Evolutionary conservation across 768 basidiomycete species (phyloP).

Genomic region (Naganishia vishniacii): DNA sequence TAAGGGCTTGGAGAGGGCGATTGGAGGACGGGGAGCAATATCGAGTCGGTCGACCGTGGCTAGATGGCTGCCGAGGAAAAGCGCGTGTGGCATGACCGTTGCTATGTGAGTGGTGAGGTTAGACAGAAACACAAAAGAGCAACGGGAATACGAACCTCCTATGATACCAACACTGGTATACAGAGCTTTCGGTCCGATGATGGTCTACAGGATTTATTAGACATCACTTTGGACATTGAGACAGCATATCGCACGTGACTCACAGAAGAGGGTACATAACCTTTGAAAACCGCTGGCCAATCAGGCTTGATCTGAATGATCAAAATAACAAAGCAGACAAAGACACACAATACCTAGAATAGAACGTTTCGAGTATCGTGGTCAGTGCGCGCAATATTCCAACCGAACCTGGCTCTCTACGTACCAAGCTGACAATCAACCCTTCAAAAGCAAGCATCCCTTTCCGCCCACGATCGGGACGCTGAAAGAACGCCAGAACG

Average conservation of each 20-base stretch:
- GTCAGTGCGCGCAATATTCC: neutral
- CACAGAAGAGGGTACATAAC: slow-evolving; percentile 67
- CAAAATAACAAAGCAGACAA: slow-evolving; percentile 72
- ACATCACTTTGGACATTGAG: neutral
- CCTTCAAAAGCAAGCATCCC: slow-evolving; percentile 49
- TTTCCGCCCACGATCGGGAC: slow-evolving; percentile 35
- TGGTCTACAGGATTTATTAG: slow-evolving; percentile 18
- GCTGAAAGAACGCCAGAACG: slow-evolving; percentile 48
- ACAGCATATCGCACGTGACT: neutral
- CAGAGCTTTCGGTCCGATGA: slow-evolving; percentile 48
- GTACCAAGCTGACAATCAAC: slow-evolving; percentile 45
- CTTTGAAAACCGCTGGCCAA: slow-evolving; percentile 69
- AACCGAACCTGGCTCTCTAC: no score
- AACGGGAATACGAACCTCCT: slow-evolving; percentile 32
- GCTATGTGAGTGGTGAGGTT: slow-evolving; percentile 53
- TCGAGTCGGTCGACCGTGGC: slow-evolving; percentile 72
- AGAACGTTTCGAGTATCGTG: neutral
- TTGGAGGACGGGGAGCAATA: slow-evolving; percentile 1
- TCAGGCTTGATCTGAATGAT: slow-evolving; percentile 64
- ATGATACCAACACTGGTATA: slow-evolving; percentile 46
- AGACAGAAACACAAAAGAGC: neutral
- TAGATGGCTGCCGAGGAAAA: slow-evolving; percentile 69
- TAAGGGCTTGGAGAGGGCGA: neutral
- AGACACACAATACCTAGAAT: slow-evolving; percentile 56
- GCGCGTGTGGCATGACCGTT: slow-evolving; percentile 86